Percentiles rank a stretch among this genome's conserved stretches.
Evolutionary conservation across 176 grass and related monocot genomes (phyloP).

Genomic region (Alopecurus myosuroides): DNA sequence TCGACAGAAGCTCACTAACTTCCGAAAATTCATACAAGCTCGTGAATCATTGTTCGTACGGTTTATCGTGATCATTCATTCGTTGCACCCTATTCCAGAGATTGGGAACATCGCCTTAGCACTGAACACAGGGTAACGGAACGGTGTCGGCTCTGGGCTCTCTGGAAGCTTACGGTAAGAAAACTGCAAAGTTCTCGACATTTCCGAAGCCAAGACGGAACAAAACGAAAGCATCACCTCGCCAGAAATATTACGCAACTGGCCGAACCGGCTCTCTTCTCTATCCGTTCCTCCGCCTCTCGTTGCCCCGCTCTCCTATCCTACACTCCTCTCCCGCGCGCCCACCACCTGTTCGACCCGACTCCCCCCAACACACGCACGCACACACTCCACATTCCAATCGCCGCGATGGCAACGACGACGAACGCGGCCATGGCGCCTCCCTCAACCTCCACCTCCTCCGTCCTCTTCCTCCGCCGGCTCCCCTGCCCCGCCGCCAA

Average conservation of each 20-base stretch:
- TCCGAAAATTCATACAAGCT: too few relatives aligned
- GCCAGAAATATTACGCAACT: neutral
- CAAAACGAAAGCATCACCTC: neutral
- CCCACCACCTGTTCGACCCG: slow-evolving; percentile 51
- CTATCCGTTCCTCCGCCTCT: slow-evolving; percentile 34
- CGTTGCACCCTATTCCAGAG: neutral
- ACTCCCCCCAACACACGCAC: neutral
- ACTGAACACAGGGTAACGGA: neutral
- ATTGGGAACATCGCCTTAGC: neutral
- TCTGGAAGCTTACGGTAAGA: neutral
- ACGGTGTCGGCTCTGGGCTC: too few relatives aligned
- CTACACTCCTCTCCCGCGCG: slow-evolving; percentile 29
- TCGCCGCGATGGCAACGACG: slow-evolving; percentile 32
- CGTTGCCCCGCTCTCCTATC: slow-evolving; percentile 35
- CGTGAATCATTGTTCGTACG: too few relatives aligned
- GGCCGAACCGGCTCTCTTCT: neutral
- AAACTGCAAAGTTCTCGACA: neutral
- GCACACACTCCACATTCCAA: neutral
- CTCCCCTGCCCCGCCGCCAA: neutral
- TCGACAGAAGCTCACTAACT: too few relatives aligned
- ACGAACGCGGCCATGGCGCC: slow-evolving; percentile 41
- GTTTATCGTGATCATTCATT: too few relatives aligned
- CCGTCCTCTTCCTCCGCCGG: slow-evolving; percentile 32
- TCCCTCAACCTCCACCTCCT: slow-evolving; percentile 41
- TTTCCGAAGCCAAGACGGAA: neutral